Evolutionary conservation across 768 basidiomycete species (phyloP).

Genomic region (Psilocybe azurescens): DNA sequence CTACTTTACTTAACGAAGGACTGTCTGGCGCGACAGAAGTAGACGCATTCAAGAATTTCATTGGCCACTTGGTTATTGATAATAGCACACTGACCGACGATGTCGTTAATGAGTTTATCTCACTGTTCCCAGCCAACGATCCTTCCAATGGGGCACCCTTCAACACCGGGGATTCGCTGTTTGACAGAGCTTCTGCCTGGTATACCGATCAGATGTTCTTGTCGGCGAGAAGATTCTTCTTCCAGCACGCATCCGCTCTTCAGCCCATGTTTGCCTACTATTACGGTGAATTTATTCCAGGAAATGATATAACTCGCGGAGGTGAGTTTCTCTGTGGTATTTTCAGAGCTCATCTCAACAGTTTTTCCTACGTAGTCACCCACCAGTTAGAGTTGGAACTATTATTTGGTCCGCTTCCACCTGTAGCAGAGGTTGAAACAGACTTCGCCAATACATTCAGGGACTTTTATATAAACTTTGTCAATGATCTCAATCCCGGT

Average conservation of each 20-base stretch:
- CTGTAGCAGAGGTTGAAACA: slow-evolving; percentile 39
- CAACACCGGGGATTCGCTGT: slow-evolving; percentile 64
- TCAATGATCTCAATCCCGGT: slow-evolving; percentile 60
- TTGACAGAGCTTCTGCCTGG: slow-evolving; percentile 60
- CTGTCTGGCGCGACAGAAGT: slow-evolving; percentile 46
- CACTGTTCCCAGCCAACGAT: slow-evolving; percentile 54
- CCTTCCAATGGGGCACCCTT: slow-evolving; percentile 52
- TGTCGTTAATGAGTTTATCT: slow-evolving; percentile 42
- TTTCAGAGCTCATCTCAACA: background rate
- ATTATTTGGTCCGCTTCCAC: slow-evolving; percentile 52
- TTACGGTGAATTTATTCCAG: slow-evolving; percentile 63
- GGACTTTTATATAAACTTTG: slow-evolving; percentile 62
- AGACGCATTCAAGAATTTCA: slow-evolving; percentile 50
- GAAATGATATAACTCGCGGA: slow-evolving; percentile 50
- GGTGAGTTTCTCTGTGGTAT: slow-evolving; percentile 34
- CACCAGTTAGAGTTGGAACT: slow-evolving; percentile 55
- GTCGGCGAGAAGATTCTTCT: slow-evolving; percentile 53
- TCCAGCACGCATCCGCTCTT: slow-evolving; percentile 48
- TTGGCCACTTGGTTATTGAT: slow-evolving; percentile 55
- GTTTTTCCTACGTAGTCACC: slow-evolving; percentile 38
- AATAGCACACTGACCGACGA: slow-evolving; percentile 51
- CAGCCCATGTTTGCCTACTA: slow-evolving; percentile 60
- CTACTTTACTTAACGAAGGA: slow-evolving; percentile 39
- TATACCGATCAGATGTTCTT: slow-evolving; percentile 66
- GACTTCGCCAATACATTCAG: slow-evolving; percentile 52